A percentile compares a stretch with the other conserved stretches of the same genome.
Evolutionary conservation across 805 yeast species (phyloP).

Genomic region (Nakazawaea pomicola): DNA sequence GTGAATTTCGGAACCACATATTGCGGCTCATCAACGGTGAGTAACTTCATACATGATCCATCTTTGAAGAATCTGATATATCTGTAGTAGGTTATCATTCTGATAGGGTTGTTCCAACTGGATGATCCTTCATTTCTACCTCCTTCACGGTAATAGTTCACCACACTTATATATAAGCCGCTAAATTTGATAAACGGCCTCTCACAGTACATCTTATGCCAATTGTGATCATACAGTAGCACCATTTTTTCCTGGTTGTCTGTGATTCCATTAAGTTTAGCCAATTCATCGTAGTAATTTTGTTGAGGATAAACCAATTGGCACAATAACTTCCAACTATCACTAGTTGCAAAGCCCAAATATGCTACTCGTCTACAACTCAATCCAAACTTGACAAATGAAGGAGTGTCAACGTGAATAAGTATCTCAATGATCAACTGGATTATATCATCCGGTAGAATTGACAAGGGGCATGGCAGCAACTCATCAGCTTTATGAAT

Average conservation of each 20-base stretch:
- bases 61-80: conserved; percentile 76
- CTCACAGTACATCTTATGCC: conserved; percentile 48
- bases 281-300: conserved; percentile 40
- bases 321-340: conserved; percentile 48
- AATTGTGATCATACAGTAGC: conserved; percentile 36
- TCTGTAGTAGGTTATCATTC: conserved; percentile 83
- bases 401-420: conserved; percentile 44
- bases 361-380: conserved; percentile 54
- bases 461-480: conserved; percentile 36
- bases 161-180: conserved; percentile 83
- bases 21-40: conserved; percentile 69
- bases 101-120: conserved; percentile 70
- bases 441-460: conserved; percentile 57
- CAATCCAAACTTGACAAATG: conserved; percentile 60
- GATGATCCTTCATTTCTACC: conserved; percentile 60
- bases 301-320: conserved; percentile 49
- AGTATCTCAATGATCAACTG: conserved; percentile 43
- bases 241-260: conserved; percentile 31
- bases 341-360: conserved; percentile 48
- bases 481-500: conserved; percentile 24
- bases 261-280: conserved; percentile 31
- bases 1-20: conserved; percentile 55
- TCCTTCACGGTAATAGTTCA: conserved; percentile 82
- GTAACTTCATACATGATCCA: conserved; percentile 66
- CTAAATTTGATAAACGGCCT: conserved; percentile 76